These are phyloP conservation scores for Trichoderma sp. DNA, from an alignment of 2,329 filamentous ascomycete genomes.

Conservation along the genomic window DNA sequence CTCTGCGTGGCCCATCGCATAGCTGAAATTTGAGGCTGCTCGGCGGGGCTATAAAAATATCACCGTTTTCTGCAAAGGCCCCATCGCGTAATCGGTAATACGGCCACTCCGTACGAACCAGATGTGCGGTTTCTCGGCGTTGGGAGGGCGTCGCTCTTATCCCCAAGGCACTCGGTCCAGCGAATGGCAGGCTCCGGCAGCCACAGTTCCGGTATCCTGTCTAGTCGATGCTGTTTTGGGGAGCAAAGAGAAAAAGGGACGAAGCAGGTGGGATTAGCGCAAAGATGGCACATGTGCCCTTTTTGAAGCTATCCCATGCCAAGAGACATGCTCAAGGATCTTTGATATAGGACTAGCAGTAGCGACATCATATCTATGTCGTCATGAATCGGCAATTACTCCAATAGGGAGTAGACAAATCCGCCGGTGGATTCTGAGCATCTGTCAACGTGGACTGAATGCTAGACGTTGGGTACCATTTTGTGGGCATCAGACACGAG, in stretches of 20 bases:
- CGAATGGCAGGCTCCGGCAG: background rate
- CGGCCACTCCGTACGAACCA: slow-evolving; percentile 6
- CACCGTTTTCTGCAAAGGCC: slow-evolving; percentile 14
- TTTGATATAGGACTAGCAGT: background rate
- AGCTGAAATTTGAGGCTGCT: background rate
- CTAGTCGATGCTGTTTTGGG: background rate
- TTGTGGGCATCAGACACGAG: background rate
- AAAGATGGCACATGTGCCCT: slow-evolving; percentile 10
- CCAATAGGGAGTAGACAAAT: background rate
- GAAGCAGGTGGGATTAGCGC: background rate
- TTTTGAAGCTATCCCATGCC: slow-evolving; percentile 1
- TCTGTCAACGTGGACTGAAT: background rate
- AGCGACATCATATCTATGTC: background rate
- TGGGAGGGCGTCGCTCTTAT: background rate
- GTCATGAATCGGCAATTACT: slow-evolving; percentile 20
- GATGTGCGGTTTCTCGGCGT: background rate
- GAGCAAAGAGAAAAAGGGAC: background rate
- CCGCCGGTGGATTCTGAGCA: background rate
- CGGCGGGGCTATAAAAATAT: background rate
- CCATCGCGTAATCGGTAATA: slow-evolving; percentile 19
- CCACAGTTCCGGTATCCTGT: background rate
- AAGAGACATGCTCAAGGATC: background rate
- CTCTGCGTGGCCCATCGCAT: background rate
- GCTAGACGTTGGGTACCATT: background rate
- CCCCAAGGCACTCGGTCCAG: background rate